Evolutionary conservation across 805 yeast genomes (phyloP), one percentile per base, ranked within the genome.

Genomic region (Clavispora phyllophila): DNA sequence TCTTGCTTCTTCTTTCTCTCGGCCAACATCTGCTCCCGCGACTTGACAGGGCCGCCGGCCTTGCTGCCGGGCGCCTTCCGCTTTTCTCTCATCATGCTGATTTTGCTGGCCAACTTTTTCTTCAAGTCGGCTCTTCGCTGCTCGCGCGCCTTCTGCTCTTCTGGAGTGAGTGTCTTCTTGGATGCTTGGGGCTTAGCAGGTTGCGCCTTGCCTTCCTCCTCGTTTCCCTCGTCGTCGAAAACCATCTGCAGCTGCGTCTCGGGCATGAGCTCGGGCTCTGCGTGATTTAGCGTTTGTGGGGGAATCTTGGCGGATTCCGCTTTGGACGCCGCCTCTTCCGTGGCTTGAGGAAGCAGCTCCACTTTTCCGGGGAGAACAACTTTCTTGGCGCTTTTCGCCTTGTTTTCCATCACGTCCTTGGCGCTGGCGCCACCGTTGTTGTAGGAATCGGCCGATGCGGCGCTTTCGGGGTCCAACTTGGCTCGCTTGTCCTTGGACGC

Each of bases 1-100:
- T 73, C 77, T 40, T 68, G 73, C 47, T 71, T 73, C 39, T 57
- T 59, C 49, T 71, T 70, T 47, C 95, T 78, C 51, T 81, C 85
- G 28, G 75, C 81, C 41, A 87, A 65, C 39, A 86, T 81, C 33
- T 84, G 90, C 51, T 88, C 95, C 63, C 97, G 75, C 9, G 91
- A 86, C 45, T 81, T 75, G 13, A 90, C 89, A 0, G 96, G 93
- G 19, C 96, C 96, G 4, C 75, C 70, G 4, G 73, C 80, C 36
- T 79, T 82, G 1, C 90, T 69, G 2, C 98, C 98, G 1, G 95
- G 93, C 1, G 98, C 99, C 56, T 84, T 90, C 60, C 99, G 81
- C 63, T 79, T 84, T 42, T 82, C 89, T 51, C 82, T 80, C 66
- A 93, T 56, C 8, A 65, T 66, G 43, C 70, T 76, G 49, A 93